Conservation (phyloP, 768 basidiomycete species). For the Termitomyces bulborhizus region DNA sequence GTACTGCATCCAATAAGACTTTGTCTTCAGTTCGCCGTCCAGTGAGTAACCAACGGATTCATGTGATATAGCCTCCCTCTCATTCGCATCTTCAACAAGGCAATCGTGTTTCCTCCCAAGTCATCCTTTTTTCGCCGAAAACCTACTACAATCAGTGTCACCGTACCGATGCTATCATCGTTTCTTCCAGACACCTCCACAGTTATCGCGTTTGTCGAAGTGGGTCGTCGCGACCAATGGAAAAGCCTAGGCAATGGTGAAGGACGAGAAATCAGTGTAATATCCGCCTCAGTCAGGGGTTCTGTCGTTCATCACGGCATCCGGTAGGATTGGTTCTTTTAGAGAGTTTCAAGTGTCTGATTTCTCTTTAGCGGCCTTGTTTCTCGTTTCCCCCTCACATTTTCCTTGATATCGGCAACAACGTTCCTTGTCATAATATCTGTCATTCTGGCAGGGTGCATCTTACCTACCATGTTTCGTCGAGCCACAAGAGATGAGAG, state of each 20-base stretch:
- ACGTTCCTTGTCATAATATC: constrained; percentile 43
- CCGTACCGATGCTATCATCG: constrained; percentile 52
- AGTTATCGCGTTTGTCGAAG: constrained; percentile 54
- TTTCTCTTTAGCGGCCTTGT: constrained; percentile 49
- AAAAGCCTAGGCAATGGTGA: constrained; percentile 59
- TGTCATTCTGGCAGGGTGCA: constrained; percentile 40
- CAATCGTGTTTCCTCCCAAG: constrained; percentile 47
- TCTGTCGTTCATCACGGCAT: constrained; percentile 61
- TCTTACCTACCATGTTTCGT: constrained; percentile 41
- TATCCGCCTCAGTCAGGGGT: constrained; percentile 56
- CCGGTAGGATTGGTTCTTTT: constrained; percentile 37
- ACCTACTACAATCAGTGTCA: constrained; percentile 38
- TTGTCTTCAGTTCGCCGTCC: constrained; percentile 55
- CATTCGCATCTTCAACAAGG: constrained; percentile 28
- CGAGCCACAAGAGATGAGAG: constrained; percentile 5
- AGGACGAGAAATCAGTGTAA: constrained; percentile 67
- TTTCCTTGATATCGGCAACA: constrained; percentile 39
- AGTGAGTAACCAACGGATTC: constrained; percentile 36
- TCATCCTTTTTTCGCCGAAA: constrained; percentile 32
- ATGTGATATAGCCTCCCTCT: not conserved
- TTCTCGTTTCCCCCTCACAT: constrained; percentile 60
- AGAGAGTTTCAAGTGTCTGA: not conserved
- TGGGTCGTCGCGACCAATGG: constrained; percentile 76
- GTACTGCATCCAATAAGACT: constrained; percentile 56
- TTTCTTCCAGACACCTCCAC: constrained; percentile 42